Evolutionary conservation across 2,329 filamentous ascomycete genomes (phyloP).

Genomic region (Fusarium longipes): DNA sequence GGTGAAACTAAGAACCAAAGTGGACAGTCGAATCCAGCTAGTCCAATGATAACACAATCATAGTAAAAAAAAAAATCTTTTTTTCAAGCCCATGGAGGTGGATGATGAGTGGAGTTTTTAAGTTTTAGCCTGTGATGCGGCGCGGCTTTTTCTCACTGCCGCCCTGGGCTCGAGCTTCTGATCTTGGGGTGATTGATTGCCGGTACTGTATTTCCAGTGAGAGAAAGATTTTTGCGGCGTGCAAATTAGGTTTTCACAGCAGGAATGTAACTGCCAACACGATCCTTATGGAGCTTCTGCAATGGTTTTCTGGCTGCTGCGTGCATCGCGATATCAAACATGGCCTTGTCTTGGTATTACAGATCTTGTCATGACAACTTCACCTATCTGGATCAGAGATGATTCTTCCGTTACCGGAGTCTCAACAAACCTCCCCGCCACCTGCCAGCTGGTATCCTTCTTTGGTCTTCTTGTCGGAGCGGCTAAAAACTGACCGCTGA

Average conservation of each 20-base stretch:
- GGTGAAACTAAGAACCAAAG: conserved; percentile 20
- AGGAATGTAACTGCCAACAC: background rate
- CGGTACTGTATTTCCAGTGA: background rate
- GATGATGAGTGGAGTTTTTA: conserved; percentile 33
- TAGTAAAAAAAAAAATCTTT: conserved; percentile 38
- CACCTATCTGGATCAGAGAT: conserved; percentile 7
- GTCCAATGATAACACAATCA: conserved; percentile 29
- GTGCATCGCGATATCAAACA: background rate
- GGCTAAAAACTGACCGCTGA: conserved; percentile 44
- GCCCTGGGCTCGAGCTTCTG: conserved; percentile 23
- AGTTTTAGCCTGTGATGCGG: conserved; percentile 22
- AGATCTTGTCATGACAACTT: conserved; percentile 36
- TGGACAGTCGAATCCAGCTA: background rate
- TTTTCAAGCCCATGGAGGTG: conserved; percentile 31
- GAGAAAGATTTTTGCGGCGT: background rate
- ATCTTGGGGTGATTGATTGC: conserved; percentile 21
- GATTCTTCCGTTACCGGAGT: conserved; percentile 15
- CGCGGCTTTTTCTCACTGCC: conserved; percentile 31
- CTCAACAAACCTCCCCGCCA: conserved; percentile 17
- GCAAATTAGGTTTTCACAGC: conserved; percentile 4
- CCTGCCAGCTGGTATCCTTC: conserved; percentile 3
- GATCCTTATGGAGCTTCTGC: conserved; percentile 15
- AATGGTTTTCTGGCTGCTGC: conserved; percentile 4
- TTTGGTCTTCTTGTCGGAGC: conserved; percentile 18
- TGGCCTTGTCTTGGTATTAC: background rate